Evolutionary conservation across 192 early-diverging fungal species (phyloP), one percentile per base, ranked within the genome.

Genomic region (Coemansia erecta): DNA sequence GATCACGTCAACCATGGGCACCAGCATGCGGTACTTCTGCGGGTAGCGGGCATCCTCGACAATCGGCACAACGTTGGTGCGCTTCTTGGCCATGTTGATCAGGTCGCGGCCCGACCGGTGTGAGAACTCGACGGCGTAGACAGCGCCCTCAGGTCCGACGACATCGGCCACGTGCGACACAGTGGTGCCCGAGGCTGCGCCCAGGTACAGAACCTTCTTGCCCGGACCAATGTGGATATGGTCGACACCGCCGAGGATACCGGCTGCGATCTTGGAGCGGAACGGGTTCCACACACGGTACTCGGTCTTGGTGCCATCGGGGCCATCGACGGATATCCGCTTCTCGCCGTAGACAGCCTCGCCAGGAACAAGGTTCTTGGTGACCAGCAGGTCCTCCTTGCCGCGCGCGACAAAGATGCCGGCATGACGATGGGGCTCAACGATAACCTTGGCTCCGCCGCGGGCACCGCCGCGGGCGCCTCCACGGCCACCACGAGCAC

Each of bases 1-100:
- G 55, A 98, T 89, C n/a, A 93, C 91, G 78, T 98, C 95, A 12
- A 97, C 94, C 95, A 98, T 98, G 21, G 86, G 86, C 51, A 98
- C 90, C 40, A 98, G 83, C 95, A 98, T 99, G 80, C 97, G 93
- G 85, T 99, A 99, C 83, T 99, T 99, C 82, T 99, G 92, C 56
- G 97, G 97, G 83, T 98, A 92, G 78, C 95, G 95, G 43, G 95
- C 94, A 81, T 99, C 97, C 83, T 99, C 97, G 68, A 99, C 94
- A 63, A 99, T 99, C 43, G 97, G 95, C 62, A 98, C 94, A 33
- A 98, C 92, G 80, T 98, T 99, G 69, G 94, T 98, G 63, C 95
- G 92, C 88, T 99, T 99, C 89, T 99, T 99, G 77, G 97, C 97
- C 88, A 98, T 92, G 85, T 96, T 98, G 83, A 99, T 98, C 63